These are phyloP conservation scores for Naganishia vaughanmartiniae DNA, from an alignment of 768 basidiomycete species.

Conservation along the genomic window DNA sequence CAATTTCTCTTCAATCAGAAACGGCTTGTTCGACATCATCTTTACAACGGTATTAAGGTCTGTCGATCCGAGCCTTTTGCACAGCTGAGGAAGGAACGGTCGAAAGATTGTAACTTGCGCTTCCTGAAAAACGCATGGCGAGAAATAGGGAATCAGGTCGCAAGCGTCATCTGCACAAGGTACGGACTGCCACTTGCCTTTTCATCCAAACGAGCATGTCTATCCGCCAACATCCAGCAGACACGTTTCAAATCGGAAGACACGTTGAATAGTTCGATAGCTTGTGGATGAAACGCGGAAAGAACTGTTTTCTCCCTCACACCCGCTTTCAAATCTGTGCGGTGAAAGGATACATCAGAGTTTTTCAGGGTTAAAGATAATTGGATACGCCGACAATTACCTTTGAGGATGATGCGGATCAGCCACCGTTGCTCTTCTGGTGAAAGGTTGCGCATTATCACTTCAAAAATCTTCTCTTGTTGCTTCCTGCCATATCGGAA, in stretches of 20 bases:
- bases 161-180: background rate
- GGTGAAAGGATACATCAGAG: background rate
- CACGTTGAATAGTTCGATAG: constrained; percentile 88
- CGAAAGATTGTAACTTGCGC: constrained; percentile 77
- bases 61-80: constrained; percentile 72
- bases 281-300: constrained; percentile 87
- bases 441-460: constrained; percentile 63
- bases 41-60: constrained; percentile 79
- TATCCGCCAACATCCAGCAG: constrained; percentile 81
- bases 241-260: constrained; percentile 95
- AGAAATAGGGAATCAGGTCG: background rate
- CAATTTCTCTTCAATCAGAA: constrained; percentile 93
- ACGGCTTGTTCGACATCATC: constrained; percentile 73
- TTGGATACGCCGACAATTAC: constrained; percentile 52
- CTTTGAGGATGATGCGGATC: constrained; percentile 91
- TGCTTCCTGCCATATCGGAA: constrained; percentile 58
- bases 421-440: constrained; percentile 92
- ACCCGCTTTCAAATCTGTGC: constrained; percentile 79
- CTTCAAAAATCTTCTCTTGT: constrained; percentile 73
- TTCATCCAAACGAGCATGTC: constrained; percentile 57
- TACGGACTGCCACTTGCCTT: constrained; percentile 40
- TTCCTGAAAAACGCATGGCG: constrained; percentile 59
- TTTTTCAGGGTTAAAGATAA: background rate
- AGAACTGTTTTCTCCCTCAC: constrained; percentile 94
- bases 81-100: constrained; percentile 91